Evolutionary conservation across 352 stramenopile genomes (phyloP).

Genomic region (Globisporangium alternatum): DNA sequence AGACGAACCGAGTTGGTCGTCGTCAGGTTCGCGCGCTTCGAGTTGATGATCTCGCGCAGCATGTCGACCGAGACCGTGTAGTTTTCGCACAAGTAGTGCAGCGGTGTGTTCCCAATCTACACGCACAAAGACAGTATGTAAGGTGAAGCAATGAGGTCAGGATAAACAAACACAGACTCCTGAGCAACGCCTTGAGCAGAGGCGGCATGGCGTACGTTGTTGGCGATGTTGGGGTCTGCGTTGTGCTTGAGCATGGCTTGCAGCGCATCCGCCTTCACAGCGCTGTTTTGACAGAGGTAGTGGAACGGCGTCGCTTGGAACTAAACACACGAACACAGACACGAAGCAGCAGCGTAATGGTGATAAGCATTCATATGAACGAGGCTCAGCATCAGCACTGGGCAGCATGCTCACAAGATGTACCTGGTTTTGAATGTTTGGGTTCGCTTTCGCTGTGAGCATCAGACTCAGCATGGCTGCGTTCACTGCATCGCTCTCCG

Average conservation of each 20-base stretch:
- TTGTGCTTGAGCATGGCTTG: constrained; percentile 45
- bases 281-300: constrained; percentile 68
- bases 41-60: constrained; percentile 52
- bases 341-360: background rate
- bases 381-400: background rate
- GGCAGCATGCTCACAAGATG: background rate
- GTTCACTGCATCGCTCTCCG: constrained; percentile 43
- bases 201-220: constrained; percentile 47
- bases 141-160: background rate
- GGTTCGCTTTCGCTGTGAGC: constrained; percentile 38
- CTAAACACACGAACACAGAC: constrained; percentile 20
- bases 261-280: constrained; percentile 41
- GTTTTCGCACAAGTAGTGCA: constrained; percentile 79
- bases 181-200: background rate
- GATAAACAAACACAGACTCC: background rate
- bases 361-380: background rate
- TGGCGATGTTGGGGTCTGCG: constrained; percentile 67
- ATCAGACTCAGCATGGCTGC: constrained; percentile 37
- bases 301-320: constrained; percentile 76
- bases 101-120: constrained; percentile 72
- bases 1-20: constrained; percentile 56
- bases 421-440: constrained; percentile 73
- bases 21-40: constrained; percentile 61
- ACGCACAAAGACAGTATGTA: background rate
- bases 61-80: constrained; percentile 50